phyloP scores from a whole-genome alignment of 495 filamentous ascomycete genomes.

The Aspergillus biplanus region DNA sequence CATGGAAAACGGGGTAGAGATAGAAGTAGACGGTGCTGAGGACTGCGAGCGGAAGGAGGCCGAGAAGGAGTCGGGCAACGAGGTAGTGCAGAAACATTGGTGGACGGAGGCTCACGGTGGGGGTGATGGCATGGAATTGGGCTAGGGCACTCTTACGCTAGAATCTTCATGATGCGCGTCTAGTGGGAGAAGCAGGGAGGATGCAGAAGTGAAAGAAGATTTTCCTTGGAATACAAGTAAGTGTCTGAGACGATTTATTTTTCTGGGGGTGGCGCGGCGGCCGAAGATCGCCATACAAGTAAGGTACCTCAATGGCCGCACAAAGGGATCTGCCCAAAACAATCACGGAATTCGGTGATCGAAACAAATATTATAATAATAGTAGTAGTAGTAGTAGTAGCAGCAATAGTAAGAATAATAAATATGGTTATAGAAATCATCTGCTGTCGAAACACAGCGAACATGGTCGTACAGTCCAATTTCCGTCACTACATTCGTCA shows the following conservation, averaged over 20 bases:
- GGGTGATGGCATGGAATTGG: constrained; percentile 20
- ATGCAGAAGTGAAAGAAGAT: background rate
- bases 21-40: constrained; percentile 78
- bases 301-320: too few relatives aligned
- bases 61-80: constrained; percentile 62
- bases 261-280: too few relatives aligned
- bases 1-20: constrained; percentile 80
- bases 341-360: too few relatives aligned
- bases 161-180: background rate
- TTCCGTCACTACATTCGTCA: constrained; percentile 14
- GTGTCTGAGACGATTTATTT: too few relatives aligned
- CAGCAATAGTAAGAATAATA: background rate
- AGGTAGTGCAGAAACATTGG: constrained; percentile 58
- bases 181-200: background rate
- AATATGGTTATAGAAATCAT: background rate
- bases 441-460: background rate
- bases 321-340: too few relatives aligned
- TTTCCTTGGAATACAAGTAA: too few relatives aligned
- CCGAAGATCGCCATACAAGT: too few relatives aligned
- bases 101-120: constrained; percentile 12
- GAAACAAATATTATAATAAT: too few relatives aligned
- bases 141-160: background rate
- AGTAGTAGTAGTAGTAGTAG: too few relatives aligned
- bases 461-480: constrained; percentile 14
- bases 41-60: constrained; percentile 72